Conservation (phyloP, 1,284 basidiomycete species). For the Moesziomyces globuligerus region DNA sequence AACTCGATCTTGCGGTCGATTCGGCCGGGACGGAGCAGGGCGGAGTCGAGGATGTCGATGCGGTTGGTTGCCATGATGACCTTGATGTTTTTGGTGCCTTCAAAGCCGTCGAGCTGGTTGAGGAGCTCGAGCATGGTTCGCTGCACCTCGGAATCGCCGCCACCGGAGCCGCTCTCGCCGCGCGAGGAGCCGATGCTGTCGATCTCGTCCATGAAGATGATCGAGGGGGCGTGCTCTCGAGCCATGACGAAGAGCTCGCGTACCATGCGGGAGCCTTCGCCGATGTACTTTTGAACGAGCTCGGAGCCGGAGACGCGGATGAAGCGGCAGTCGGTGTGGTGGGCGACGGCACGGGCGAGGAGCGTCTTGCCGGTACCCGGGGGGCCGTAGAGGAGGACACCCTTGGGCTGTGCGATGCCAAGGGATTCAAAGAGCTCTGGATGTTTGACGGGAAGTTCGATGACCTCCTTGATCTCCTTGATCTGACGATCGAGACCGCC, state of each 20-base stretch:
- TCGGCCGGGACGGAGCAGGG: constrained; percentile 91
- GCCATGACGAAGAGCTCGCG: constrained; percentile 99
- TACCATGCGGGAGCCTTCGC: constrained; percentile 82
- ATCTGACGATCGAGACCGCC: constrained; percentile 98
- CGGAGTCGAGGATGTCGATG: constrained; percentile 96
- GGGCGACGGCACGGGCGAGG: constrained; percentile 69
- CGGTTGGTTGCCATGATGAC: constrained; percentile 99
- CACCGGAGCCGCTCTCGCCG: constrained; percentile 78
- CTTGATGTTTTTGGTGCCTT: constrained; percentile 98
- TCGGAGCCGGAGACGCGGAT: constrained; percentile 95
- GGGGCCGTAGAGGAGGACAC: constrained; percentile 66
- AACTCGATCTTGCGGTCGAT: constrained; percentile 99
- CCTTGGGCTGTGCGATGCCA: constrained; percentile 95
- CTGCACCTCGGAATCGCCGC: constrained; percentile 96
- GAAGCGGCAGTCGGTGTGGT: constrained; percentile 98
- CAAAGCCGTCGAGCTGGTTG: constrained; percentile 97
- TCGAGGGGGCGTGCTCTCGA: constrained; percentile 95
- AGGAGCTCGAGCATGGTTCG: constrained; percentile 96
- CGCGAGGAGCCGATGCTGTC: constrained; percentile 95
- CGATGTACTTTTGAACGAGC: constrained; percentile 98
- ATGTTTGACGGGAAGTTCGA: constrained; percentile 97
- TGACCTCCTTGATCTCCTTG: constrained; percentile 99
- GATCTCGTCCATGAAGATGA: constrained; percentile 99
- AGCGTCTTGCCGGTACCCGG: constrained; percentile 67
- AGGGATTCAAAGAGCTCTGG: constrained; percentile 96